These are phyloP conservation scores for Pseudogymnoascus sp. DNA, from an alignment of 2,329 filamentous ascomycete species.

Conservation along the genomic window DNA sequence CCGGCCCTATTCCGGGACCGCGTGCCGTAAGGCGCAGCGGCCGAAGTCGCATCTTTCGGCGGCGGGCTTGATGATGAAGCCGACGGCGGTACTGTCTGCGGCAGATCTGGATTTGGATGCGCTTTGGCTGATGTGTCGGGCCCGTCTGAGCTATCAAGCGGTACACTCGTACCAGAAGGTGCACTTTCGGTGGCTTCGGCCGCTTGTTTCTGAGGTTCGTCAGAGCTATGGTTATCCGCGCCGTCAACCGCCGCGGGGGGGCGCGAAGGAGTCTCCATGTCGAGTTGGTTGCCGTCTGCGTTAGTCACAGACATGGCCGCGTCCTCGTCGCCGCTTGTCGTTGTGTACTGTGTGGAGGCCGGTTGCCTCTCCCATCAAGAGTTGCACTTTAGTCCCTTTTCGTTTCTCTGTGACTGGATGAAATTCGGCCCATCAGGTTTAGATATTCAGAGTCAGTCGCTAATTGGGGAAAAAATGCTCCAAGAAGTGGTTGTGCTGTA, in stretches of 20 bases:
- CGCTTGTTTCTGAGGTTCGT: not conserved
- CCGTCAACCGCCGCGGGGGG: not conserved
- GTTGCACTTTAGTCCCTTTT: not conserved
- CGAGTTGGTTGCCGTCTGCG: not conserved
- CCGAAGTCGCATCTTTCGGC: not conserved
- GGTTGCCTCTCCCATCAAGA: not conserved
- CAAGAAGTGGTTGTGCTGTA: not conserved
- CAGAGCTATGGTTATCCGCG: not conserved
- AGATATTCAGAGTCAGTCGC: not conserved
- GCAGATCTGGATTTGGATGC: not conserved
- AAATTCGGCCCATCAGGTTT: conserved; percentile 2
- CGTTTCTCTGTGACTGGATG: not conserved
- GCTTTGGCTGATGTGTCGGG: not conserved
- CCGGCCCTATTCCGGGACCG: conserved; percentile 83
- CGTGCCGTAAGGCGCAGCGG: conserved; percentile 60
- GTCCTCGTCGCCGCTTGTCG: not conserved
- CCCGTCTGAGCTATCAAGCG: not conserved
- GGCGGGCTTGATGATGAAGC: conserved; percentile 3
- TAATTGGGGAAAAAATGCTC: not conserved
- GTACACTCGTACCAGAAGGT: not conserved
- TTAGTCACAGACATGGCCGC: not conserved
- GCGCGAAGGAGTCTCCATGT: not conserved
- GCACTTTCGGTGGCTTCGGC: not conserved
- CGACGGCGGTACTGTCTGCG: not conserved
- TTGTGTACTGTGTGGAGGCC: not conserved